Percentiles rank a stretch among this genome's conserved stretches.
Conservation (phyloP, 805 yeast genomes). For the Candida parachauliodes region DNA sequence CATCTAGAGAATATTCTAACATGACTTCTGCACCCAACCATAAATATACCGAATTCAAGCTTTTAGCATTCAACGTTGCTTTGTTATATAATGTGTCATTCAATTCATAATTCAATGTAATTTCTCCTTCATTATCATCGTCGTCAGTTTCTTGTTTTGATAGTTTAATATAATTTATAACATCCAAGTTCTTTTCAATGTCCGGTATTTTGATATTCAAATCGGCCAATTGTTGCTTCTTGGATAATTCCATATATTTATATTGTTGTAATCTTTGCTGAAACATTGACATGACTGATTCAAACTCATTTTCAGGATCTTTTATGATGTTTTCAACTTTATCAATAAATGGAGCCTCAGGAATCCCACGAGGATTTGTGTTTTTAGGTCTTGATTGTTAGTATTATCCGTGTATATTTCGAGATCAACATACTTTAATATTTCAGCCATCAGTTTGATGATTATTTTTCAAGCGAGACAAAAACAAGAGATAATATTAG, state of each 20-base stretch:
- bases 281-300: constrained; percentile 63
- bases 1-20: constrained; percentile 90
- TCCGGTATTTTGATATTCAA: constrained; percentile 83
- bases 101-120: constrained; percentile 81
- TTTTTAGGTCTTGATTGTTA: constrained; percentile 20
- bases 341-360: constrained; percentile 92
- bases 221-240: constrained; percentile 46
- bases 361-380: constrained; percentile 90
- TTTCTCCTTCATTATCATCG: constrained; percentile 16
- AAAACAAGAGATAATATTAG: neutral
- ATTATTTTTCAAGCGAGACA: neutral
- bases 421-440: constrained; percentile 3
- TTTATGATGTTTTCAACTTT: constrained; percentile 73
- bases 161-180: constrained; percentile 57
- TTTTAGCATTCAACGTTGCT: constrained; percentile 64
- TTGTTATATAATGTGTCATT: constrained; percentile 89
- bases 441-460: constrained; percentile 4
- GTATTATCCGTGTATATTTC: neutral
- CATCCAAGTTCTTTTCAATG: constrained; percentile 75
- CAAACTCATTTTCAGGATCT: constrained; percentile 61
- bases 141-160: constrained; percentile 37
- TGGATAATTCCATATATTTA: constrained; percentile 75
- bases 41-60: constrained; percentile 59
- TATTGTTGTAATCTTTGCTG: constrained; percentile 89
- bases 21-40: constrained; percentile 99